Base-by-base conservation (phyloP, 345 rosid genomes). In the Camelina neglecta region DNA sequence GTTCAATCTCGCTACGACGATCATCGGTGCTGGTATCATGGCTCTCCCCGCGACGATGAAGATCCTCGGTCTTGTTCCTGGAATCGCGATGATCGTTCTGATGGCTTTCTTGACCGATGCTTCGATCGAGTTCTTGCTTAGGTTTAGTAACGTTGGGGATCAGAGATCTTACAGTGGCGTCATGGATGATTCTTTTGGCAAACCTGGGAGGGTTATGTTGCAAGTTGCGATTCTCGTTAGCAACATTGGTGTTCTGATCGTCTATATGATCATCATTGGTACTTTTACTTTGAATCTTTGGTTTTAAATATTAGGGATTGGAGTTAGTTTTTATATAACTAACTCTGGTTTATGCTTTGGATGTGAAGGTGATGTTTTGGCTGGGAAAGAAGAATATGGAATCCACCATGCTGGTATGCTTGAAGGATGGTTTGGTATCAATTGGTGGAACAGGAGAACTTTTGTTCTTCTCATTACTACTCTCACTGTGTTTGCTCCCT, bases 11-110 rank as follows among this genome's bases (percentile, higher is more conserved):
- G 81, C 98, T 15, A 95, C 97, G 9, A 92, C 97, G 3, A 76
- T 92, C 60, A 88, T 92, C 70, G 98, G 98, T 69, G 99, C 99
- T 26, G 99, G 98, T 20, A 92, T 95, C 67, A 95, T 95, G 99
- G 90, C 99, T 61, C 76, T 95, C 78, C 99, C 99, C 41, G 99
- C 98, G 4, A 90, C 96, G 51, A 84, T 92, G 94, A 95, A 89
- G 75, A 91, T 88, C 60, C 81, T 95, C 42, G 98, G 97, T 36
- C 88, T 95, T 42, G 57, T 82, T 21, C 88, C 85, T 47, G 98
- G 98, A 60, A 63, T 92, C 66, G 83, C 71, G 2, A 78, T 87
- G 86, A 90, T 95, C 63, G 23, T 90, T 65, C 78, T 95, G 38
- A 84, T 87, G 93, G 98, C 98, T 36, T 87, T 90, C 86, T 84